Evolutionary conservation across 805 yeast genomes (phyloP), one percentile per base, ranked within the genome.

Genomic region (Cyberlindnera mrakii): DNA sequence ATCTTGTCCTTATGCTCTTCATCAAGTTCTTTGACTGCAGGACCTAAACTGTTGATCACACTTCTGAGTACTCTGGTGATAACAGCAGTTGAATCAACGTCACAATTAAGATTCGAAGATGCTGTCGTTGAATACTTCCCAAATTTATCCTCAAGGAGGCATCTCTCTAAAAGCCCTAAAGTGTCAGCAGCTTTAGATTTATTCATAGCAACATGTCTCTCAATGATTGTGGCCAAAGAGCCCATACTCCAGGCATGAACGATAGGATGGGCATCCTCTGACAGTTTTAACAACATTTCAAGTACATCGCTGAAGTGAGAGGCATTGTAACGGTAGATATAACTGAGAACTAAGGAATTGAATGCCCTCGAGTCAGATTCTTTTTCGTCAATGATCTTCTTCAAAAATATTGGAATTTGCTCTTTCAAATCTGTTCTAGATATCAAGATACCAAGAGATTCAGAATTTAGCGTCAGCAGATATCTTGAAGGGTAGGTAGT

Each of bases 251-350:
- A 82, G 42, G 77, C 72, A 57, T 86, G 90, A 15, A 93, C 89
- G 1, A 77, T 66, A 0, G 96, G 96, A 57, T 90, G 91, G 0
- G 96, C 90, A 60, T 91, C 98, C 17, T 65, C 65, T 4, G 81
- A 60, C 25, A 91, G 67, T 14, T 85, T 80, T 32, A 72, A 60
- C 3, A 80, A 55, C 5, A 87, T 78, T 30, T 78, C 79, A 44
- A 73, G 67, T 4, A 82, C 73, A 4, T 74, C 57, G 38, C 64
- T 58, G 43, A 74, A 65, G 29, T 70, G 68, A 1, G 67, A 57
- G 3, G 73, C 62, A 40, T 62, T 69, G 44, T 64, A 67, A 39
- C 67, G 66, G 42, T 69, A 68, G 20, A 77, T 66, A 4, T 73
- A 60, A 8, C 79, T 72, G 27, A 84, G 54, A 0, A 78, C 60